A percentile compares a stretch with the other conserved stretches of the same genome.
These are phyloP conservation scores for Microdochium paspali DNA, from an alignment of 2,329 filamentous ascomycete species.

Conservation along the genomic window DNA sequence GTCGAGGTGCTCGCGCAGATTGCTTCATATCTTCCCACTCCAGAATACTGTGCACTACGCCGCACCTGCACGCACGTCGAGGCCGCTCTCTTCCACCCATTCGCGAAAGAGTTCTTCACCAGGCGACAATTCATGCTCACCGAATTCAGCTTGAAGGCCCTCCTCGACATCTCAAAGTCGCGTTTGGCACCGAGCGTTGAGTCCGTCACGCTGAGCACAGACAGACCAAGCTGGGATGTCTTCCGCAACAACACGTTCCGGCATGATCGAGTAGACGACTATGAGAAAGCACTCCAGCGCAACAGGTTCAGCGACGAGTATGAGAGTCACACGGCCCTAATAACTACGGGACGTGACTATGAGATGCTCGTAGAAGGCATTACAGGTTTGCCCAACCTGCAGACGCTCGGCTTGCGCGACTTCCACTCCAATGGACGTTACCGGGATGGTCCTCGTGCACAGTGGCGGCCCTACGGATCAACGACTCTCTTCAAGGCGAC, in stretches of 20 bases:
- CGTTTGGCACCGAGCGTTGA: slow-evolving; percentile 28
- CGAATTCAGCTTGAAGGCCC: slow-evolving; percentile 36
- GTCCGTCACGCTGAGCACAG: slow-evolving; percentile 39
- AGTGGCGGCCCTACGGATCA: slow-evolving; percentile 48
- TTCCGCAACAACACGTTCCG: background rate
- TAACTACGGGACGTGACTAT: slow-evolving; percentile 34
- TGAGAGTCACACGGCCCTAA: slow-evolving; percentile 19
- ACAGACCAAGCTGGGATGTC: slow-evolving; percentile 9
- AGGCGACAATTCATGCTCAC: slow-evolving; percentile 59
- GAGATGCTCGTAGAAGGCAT: slow-evolving; percentile 50
- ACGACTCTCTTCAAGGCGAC: slow-evolving; percentile 19
- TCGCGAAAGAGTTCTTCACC: slow-evolving; percentile 53
- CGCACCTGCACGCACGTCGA: slow-evolving; percentile 46
- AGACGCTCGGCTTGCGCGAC: slow-evolving; percentile 49
- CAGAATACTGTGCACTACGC: slow-evolving; percentile 45
- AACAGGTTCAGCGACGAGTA: slow-evolving; percentile 13
- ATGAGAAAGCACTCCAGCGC: slow-evolving; percentile 17
- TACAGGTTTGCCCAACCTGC: slow-evolving; percentile 39
- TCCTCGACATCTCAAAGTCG: slow-evolving; percentile 38
- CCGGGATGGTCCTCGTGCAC: slow-evolving; percentile 31
- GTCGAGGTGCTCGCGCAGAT: slow-evolving; percentile 51
- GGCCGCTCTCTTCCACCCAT: slow-evolving; percentile 40
- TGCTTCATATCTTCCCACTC: slow-evolving; percentile 39
- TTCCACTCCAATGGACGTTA: slow-evolving; percentile 38
- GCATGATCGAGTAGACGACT: slow-evolving; percentile 8